Conservation (phyloP, 768 basidiomycete species). For the Gyrodon lividus region DNA sequence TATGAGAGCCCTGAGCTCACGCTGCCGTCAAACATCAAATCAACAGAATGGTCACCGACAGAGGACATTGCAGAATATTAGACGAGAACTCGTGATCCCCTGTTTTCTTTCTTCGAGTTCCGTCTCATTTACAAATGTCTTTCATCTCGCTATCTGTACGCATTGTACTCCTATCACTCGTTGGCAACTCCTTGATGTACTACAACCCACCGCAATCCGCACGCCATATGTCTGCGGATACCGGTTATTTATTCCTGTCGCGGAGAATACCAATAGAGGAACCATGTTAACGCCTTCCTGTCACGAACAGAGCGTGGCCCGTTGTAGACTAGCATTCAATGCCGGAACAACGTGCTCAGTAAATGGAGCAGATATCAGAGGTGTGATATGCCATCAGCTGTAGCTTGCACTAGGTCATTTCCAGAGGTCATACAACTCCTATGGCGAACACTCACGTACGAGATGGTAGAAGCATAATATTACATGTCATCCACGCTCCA, state of each 20-base stretch:
- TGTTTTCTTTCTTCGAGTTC: slow-evolving; percentile 1
- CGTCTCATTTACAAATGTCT: slow-evolving; percentile 8
- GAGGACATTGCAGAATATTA: slow-evolving; percentile 33
- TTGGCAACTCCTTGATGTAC: slow-evolving; percentile 15
- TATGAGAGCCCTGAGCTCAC: slow-evolving; percentile 17
- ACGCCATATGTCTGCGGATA: slow-evolving; percentile 5
- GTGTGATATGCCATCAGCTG: neutral
- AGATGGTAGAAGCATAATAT: slow-evolving; percentile 2
- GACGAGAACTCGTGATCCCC: slow-evolving; percentile 7
- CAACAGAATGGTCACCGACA: slow-evolving; percentile 21
- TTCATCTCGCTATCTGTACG: slow-evolving; percentile 7
- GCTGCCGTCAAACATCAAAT: slow-evolving; percentile 20
- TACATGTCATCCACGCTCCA: slow-evolving; percentile 97
- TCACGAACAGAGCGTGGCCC: neutral
- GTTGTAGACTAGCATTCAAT: no score
- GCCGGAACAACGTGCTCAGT: no score
- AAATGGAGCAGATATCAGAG: neutral
- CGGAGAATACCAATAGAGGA: slow-evolving; percentile 6
- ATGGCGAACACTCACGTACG: neutral
- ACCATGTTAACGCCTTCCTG: neutral
- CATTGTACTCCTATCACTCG: slow-evolving; percentile 8
- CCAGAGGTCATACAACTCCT: neutral
- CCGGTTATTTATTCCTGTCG: slow-evolving; percentile 23
- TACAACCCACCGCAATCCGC: slow-evolving; percentile 8
- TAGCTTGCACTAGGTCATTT: neutral